These are phyloP conservation scores for Plenodomus biglobosus DNA, from an alignment of 2,329 filamentous ascomycete genomes.

Conservation along the genomic window DNA sequence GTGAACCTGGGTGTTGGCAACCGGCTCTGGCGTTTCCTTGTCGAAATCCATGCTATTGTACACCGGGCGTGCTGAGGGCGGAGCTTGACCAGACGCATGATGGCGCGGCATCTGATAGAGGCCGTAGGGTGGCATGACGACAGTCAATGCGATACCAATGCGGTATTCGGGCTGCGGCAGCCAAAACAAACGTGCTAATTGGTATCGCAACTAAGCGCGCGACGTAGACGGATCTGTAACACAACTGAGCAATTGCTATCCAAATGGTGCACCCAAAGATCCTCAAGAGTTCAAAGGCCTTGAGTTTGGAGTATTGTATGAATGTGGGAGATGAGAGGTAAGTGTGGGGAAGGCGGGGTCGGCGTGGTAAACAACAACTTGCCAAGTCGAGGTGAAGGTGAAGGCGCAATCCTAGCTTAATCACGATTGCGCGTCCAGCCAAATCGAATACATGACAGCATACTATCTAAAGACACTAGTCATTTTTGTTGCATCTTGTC, in stretches of 20 bases:
- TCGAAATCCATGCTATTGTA: constrained; percentile 31
- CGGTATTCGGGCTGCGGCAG: no score
- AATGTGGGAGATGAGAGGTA: not conserved
- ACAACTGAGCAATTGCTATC: not conserved
- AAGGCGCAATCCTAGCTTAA: no score
- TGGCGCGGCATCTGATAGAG: constrained; percentile 29
- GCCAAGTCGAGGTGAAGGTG: not conserved
- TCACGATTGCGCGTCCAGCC: no score
- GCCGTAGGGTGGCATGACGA: constrained; percentile 23
- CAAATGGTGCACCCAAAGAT: not conserved
- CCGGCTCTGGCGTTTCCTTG: constrained; percentile 2
- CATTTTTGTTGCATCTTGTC: no score
- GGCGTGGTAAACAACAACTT: not conserved
- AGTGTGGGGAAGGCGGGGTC: not conserved
- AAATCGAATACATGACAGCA: no score
- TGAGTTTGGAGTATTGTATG: not conserved
- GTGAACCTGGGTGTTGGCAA: not conserved
- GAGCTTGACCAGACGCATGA: constrained; percentile 15
- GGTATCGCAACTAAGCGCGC: not conserved
- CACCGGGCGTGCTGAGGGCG: constrained; percentile 2
- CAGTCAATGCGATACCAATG: no score
- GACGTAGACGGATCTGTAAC: not conserved
- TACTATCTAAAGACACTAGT: no score
- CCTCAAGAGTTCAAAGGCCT: not conserved
- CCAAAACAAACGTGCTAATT: not conserved